Base-by-base conservation (phyloP, 306 rosid genomes). In the Lathyrus sativus region DNA sequence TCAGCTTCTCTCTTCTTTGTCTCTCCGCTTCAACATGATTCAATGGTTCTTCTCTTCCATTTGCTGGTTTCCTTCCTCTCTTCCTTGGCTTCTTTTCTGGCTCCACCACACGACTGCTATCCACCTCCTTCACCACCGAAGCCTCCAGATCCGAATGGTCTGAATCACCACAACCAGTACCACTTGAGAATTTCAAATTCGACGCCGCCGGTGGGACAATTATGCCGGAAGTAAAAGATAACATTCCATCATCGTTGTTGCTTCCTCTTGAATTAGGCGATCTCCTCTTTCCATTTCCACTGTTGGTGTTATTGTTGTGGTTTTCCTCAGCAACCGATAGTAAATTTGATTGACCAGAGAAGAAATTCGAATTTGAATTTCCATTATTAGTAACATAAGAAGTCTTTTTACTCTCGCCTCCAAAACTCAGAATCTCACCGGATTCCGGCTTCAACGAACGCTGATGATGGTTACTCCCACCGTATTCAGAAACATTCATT, bases 1-100 rank as follows among this genome's bases (percentile, higher is more conserved):
- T 93, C 13, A 88, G 89, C 83, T 93, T 93, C 85, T 93, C 97
- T 56, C 99, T 81, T 55, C 99, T 71, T 62, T 93, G 97, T 29
- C 97, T 77, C 81, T 93, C 99, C 0, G 97, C 99, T 43, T 93
- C 99, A 3, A 93, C 99, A 3, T 93, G 99, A 46, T 93, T 90
- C 74, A 93, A 54, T 1, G 99, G 99, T 67, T 93, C 99, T 58
- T 90, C 99, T 72, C 99, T 83, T 0, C 97, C 99, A 22, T 93
- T 93, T 0, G 99, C 97, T 3, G 99, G 99, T 51, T 93, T 93
- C 42, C 99, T 39, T 75, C 99, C 97, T 2, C 99, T 75, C 53
- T 93, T 93, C n/a, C 97, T 66, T 0, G 99, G 99, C n/a, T 87
- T 80, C 59, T 93, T 93, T 67, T 93, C 96, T 0, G 90, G 95